A percentile compares a stretch with the other conserved stretches of the same genome.
These are phyloP conservation scores for Ophioceras dolichostomum DNA, from an alignment of 2,329 filamentous ascomycete genomes.

Conservation along the genomic window DNA sequence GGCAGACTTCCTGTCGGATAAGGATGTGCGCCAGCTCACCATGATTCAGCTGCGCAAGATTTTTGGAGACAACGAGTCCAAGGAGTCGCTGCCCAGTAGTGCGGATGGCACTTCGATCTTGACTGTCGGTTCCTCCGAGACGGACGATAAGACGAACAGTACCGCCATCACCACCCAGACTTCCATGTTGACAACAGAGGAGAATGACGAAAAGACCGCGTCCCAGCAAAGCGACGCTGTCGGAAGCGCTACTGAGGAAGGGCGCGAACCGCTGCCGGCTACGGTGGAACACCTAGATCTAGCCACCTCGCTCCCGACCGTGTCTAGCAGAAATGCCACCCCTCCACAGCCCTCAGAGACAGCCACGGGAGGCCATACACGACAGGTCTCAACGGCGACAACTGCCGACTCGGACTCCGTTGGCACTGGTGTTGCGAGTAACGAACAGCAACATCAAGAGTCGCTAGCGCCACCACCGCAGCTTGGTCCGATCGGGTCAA, in stretches of 20 bases:
- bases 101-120: constrained; percentile 36
- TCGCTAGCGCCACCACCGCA: no score
- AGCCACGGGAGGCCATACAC: no score
- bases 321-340: no score
- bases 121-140: constrained; percentile 20
- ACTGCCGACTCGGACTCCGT: no score
- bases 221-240: constrained; percentile 7
- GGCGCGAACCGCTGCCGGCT: constrained; percentile 22
- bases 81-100: constrained; percentile 57
- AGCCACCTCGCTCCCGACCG: constrained; percentile 25
- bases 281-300: constrained; percentile 38
- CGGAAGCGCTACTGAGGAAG: neutral
- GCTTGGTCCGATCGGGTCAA: no score
- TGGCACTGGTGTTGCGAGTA: no score
- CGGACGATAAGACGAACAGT: constrained; percentile 31
- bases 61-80: constrained; percentile 82
- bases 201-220: constrained; percentile 13
- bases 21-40: constrained; percentile 85
- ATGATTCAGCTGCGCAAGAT: constrained; percentile 89
- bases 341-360: no score
- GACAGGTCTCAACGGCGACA: no score
- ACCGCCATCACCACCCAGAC: constrained; percentile 25
- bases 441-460: no score
- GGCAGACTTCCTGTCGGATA: constrained; percentile 87
- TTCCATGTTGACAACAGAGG: constrained; percentile 7